Evolutionary conservation across 257 asterid species (phyloP), one percentile per base, ranked within the genome.

Genomic region (Ilex asprella): DNA sequence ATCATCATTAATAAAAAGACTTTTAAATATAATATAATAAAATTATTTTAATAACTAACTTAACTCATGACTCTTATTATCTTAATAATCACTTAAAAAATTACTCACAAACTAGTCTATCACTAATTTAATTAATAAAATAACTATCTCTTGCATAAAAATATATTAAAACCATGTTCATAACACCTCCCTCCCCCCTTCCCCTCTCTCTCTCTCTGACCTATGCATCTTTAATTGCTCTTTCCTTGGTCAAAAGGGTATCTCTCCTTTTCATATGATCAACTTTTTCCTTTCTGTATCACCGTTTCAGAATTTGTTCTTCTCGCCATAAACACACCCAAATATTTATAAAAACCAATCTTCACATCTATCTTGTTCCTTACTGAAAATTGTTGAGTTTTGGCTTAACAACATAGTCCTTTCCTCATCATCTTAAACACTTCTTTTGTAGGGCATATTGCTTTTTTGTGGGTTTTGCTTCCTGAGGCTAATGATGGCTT

Each of bases 201-300:
- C 52, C 15, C 52, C 12, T 13, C 10, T 8, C 57, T 53, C 57
- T 31, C 14, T 53, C 57, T 3, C 2, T 53, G 6, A 53, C 15
- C 30, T 7, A 1, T 3, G 11, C 30, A 53, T 7, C 30, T 53
- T 53, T 53, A 3, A 21, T 5, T 53, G 64, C 12, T 30, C 11
- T 49, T 31, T 43, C 72, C 39, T 41, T 59, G 35, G 55, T 64
- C 65, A 44, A 49, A 60, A 47, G 1, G 67, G 67, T 56, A 55
- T 60, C 43, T 55, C 58, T 53, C 49, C 64, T 44, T 67, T 73
- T 46, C 61, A 59, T 30, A 15, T 49, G 31, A 29, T 30, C 7
- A 21, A 46, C 30, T 57, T 32, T 62, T 39, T 59, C 31, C 50
- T 39, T 49, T 62, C 58, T 55, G 35, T 59, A 31, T 58, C 49